These are phyloP conservation scores for Salvia splendens DNA, from an alignment of 257 asterid genomes.

Conservation along the genomic window DNA sequence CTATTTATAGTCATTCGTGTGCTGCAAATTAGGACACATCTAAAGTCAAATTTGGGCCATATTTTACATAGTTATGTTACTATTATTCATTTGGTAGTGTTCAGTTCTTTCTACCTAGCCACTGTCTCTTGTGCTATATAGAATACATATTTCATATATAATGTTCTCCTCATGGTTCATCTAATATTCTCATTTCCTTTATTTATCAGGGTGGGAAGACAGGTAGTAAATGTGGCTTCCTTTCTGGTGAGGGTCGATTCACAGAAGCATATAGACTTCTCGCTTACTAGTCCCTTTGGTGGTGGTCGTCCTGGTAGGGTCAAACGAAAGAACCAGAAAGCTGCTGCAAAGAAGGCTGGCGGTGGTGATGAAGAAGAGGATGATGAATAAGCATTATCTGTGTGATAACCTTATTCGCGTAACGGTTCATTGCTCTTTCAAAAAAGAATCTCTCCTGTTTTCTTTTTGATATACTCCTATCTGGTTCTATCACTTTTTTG, in stretches of 20 bases:
- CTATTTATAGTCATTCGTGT: neutral
- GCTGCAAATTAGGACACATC: neutral
- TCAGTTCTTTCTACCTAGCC: neutral
- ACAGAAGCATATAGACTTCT: too few relatives aligned
- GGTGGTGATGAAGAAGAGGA: conserved; percentile 46
- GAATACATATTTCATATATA: too few relatives aligned
- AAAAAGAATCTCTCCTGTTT: neutral
- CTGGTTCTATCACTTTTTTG: neutral
- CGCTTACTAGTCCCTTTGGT: conserved; percentile 44
- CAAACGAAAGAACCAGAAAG: conserved; percentile 47
- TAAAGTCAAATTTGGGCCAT: neutral
- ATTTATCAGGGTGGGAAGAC: too few relatives aligned
- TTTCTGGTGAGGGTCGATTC: too few relatives aligned
- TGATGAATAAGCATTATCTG: conserved; percentile 30
- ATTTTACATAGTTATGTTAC: neutral
- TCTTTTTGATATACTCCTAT: neutral
- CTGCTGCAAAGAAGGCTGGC: conserved; percentile 45
- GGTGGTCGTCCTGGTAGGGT: conserved; percentile 49
- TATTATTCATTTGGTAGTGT: too few relatives aligned
- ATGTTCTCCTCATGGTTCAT: too few relatives aligned
- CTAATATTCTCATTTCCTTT: neutral
- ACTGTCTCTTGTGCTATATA: neutral
- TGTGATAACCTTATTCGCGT: neutral
- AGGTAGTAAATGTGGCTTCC: too few relatives aligned
- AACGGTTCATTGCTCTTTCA: neutral